These are phyloP conservation scores for Solanum bulbocastanum DNA, from an alignment of 257 asterid species.

Conservation along the genomic window DNA sequence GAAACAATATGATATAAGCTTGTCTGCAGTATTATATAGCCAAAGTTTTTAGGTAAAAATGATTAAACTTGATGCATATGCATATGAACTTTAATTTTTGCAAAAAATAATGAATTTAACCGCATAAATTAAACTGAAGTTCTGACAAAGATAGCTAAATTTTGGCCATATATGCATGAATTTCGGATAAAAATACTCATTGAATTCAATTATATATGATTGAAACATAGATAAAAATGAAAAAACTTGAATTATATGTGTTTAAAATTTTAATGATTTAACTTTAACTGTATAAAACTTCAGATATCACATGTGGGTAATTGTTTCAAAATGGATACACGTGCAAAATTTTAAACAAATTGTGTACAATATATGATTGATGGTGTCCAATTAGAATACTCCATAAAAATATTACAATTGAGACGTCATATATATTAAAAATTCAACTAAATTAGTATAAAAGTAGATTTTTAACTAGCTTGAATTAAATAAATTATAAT, in stretches of 20 bases:
- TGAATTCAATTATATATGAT: neutral
- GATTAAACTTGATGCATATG: neutral
- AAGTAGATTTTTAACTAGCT: neutral
- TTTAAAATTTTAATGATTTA: neutral
- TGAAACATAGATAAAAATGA: fast-evolving
- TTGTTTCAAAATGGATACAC: neutral
- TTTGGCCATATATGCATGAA: neutral
- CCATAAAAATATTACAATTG: neutral
- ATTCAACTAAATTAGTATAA: no score
- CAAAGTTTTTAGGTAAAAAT: neutral
- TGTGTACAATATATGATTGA: neutral
- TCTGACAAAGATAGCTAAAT: neutral
- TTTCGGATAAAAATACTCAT: fast-evolving
- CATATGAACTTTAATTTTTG: fast-evolving
- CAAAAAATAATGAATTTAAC: neutral
- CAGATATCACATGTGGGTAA: fast-evolving
- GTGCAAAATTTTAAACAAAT: neutral
- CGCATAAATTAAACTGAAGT: fast-evolving
- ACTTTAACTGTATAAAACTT: neutral
- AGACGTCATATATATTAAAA: neutral
- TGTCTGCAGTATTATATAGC: neutral
- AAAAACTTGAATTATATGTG: neutral
- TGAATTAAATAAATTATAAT: no score
- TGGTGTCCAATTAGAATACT: neutral
- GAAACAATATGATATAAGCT: neutral